Evolutionary conservation across 2,329 filamentous ascomycete species (phyloP), one percentile per base, ranked within the genome.

Genomic region (Amauroascus verrucosus): DNA sequence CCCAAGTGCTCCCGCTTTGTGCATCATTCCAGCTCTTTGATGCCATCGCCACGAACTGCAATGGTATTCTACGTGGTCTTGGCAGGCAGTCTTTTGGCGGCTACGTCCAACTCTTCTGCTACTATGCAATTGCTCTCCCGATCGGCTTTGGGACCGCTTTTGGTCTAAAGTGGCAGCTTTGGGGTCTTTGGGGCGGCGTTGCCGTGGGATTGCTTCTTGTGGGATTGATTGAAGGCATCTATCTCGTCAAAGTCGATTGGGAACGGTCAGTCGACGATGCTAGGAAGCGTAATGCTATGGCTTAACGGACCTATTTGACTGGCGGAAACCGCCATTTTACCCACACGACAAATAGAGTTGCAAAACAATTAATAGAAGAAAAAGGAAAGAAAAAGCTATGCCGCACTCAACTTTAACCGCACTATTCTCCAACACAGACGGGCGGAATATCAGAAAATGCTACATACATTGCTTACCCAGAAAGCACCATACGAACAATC

Each of bases 1-100:
- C 86, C 0, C 68, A 71, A 2, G 80, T 88, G 2, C 76, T 96
- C 33, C 90, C 89, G 0, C 72, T 96, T 2, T 88, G 87, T 56
- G 89, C 90, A 0, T 78, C 88, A 1, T 94, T 96, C 76, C 90
- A 97, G 67, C 77, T 95, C 22, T 90, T 94, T 62, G 91, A 98
- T 67, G 83, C 86, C 1, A 67, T 95, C 16, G 82, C 86, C 0
- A 80, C 86, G 2, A 84, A 84, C 37, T 88, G 86, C 54, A 90
- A 93, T 63, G 91, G 90, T 26, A 77, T 96, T 37, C 77, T 97
- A 26, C 80, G 93, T 40, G 91, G 91, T 11, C 79, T 97, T 14
- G 93, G 93, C 2, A 81, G 86, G 54, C 91, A 97, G 69, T 83
- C 88, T 58, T 83, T 97, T 54, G 91, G 91, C 11, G 90, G 91